Evolutionary conservation across 1,139 yeast genomes (phyloP).

Genomic region (Blastobotrys illinoisensis): DNA sequence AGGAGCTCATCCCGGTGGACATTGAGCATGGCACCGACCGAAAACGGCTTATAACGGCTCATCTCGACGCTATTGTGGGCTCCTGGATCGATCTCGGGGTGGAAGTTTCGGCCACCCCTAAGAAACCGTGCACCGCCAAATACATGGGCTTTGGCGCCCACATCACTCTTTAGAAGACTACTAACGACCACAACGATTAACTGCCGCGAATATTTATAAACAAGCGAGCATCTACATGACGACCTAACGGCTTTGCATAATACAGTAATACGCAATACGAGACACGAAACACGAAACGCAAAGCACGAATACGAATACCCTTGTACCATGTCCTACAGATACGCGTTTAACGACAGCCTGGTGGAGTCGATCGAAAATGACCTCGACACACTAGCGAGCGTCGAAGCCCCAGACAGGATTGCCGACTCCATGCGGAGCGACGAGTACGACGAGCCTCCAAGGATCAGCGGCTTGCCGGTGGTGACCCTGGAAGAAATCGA

Average conservation of each 20-base stretch:
- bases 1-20: constrained; percentile 7
- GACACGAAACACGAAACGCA: too few relatives aligned
- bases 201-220: too few relatives aligned
- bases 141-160: not conserved
- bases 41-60: constrained; percentile 1
- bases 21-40: constrained; percentile 5
- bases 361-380: not conserved
- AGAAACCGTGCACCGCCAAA: not conserved
- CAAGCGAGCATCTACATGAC: too few relatives aligned
- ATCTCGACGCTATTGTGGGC: constrained; percentile 4
- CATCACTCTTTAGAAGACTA: not conserved
- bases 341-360: not conserved
- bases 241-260: not conserved
- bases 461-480: not conserved
- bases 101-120: not conserved
- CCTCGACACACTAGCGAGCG: not conserved
- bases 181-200: not conserved
- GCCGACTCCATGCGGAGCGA: not conserved
- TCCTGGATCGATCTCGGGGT: constrained; percentile 5
- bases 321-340: not conserved
- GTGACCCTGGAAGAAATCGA: not conserved
- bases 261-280: not conserved
- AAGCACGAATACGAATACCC: not conserved
- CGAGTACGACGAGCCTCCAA: not conserved
- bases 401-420: not conserved